A percentile compares a stretch with the other conserved stretches of the same genome.
These are phyloP conservation scores for Camelina laxa DNA, from an alignment of 345 rosid species.

Conservation along the genomic window DNA sequence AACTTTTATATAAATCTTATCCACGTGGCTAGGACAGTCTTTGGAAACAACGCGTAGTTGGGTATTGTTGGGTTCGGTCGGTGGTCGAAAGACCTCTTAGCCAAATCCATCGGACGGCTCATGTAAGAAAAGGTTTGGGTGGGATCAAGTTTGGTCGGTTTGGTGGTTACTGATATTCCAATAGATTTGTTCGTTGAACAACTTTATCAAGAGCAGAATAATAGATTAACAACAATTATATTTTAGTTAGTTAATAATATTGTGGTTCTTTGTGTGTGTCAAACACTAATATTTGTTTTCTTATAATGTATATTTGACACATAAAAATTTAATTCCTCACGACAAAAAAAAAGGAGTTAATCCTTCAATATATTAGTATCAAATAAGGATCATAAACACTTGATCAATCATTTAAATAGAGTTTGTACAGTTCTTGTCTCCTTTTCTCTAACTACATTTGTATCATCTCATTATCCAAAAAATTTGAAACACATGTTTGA, in stretches of 20 bases:
- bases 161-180: not conserved
- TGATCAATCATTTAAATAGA: too few relatives aligned
- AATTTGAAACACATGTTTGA: not conserved
- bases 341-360: too few relatives aligned
- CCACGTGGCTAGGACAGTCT: not conserved
- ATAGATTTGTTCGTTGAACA: constrained; percentile 4
- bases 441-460: not conserved
- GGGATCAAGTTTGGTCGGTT: not conserved
- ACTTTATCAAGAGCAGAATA: not conserved
- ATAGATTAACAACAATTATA: too few relatives aligned
- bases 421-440: not conserved
- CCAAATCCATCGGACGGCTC: constrained; percentile 4
- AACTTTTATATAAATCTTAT: not conserved
- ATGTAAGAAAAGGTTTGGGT: not conserved
- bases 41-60: constrained; percentile 11
- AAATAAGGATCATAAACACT: too few relatives aligned
- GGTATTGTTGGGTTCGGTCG: not conserved
- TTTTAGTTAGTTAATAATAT: too few relatives aligned
- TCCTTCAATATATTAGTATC: too few relatives aligned
- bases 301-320: too few relatives aligned
- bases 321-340: too few relatives aligned
- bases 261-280: too few relatives aligned
- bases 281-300: too few relatives aligned
- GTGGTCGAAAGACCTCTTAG: not conserved
- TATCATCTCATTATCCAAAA: not conserved